Conservation (phyloP, 208 protist species). For the Wallacemonas sp. region DNA sequence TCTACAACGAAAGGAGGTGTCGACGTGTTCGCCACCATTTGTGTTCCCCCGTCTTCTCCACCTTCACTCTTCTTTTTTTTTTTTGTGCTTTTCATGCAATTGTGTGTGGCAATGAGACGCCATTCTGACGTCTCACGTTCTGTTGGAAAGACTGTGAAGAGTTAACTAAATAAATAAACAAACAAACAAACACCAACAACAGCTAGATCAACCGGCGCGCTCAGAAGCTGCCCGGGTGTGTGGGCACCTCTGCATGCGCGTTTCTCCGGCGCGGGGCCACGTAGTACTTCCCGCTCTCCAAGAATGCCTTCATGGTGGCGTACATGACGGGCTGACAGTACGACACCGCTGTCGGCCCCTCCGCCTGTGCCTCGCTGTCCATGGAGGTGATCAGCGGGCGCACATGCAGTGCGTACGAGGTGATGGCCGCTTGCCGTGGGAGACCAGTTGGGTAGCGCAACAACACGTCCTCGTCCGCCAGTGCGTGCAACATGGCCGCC, state of each 20-base stretch:
- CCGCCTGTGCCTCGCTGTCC: background rate
- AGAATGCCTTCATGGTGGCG: constrained; percentile 50
- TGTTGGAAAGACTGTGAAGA: constrained; percentile 5
- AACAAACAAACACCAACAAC: constrained; percentile 3
- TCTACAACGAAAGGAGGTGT: too few species aligned
- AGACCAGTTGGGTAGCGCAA: constrained; percentile 37
- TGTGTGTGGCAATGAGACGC: too few species aligned
- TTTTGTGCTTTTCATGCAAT: too few species aligned
- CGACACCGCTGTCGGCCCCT: background rate
- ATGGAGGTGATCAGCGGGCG: background rate
- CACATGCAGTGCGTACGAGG: constrained; percentile 16
- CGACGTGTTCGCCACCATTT: too few species aligned
- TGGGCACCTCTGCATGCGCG: background rate
- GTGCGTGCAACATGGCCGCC: constrained; percentile 48
- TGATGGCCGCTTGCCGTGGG: constrained; percentile 33
- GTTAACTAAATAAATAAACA: constrained; percentile 10
- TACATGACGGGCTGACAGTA: constrained; percentile 50
- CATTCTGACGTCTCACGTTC: too few species aligned
- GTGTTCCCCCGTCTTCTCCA: too few species aligned
- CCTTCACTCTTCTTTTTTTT: too few species aligned
- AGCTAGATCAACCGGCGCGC: background rate
- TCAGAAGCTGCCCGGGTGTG: background rate
- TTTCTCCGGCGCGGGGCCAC: constrained; percentile 28
- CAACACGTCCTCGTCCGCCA: constrained; percentile 58
- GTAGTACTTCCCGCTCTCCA: constrained; percentile 45